Base-by-base conservation (phyloP, 2,329 filamentous ascomycete species). In the Aspergillus sp. region DNA sequence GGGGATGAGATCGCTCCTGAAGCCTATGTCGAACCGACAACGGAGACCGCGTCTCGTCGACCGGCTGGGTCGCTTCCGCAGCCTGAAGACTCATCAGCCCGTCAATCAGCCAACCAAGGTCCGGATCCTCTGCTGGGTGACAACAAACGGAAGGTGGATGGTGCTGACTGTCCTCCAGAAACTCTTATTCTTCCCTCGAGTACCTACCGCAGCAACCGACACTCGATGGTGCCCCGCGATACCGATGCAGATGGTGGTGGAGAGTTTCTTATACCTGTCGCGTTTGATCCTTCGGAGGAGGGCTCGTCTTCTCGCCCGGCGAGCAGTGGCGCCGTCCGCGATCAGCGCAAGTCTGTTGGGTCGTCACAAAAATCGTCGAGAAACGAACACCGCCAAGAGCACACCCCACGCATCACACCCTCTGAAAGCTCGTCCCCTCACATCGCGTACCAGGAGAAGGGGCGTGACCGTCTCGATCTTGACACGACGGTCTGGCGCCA, bases 381-480 rank as follows among this genome's bases (percentile, higher is more conserved):
- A 28, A 44, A 55, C 30, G 44, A 43, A 17, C 36, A 41, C 22
- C 39, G 47, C 17, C 45, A 22, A 10, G 19, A 22, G 5, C 19
- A 22, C 6, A 22, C 19, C 6, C 19, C 19, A 22, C 19, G 19
- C 6, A 5, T 22, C 19, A 60, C 41, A 44, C 64, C 44, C 51
- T 69, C 45, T 6, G 61, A 51, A 31, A 53, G 64, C 37, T 73
- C 78, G 2, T 86, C 84, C 11, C 85, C 86, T n/a, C 86, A 94
- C 51, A 93, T 93, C 48, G 82, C 86, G 14, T 93, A 86, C 54
- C 86, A 93, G 55, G 85, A 93, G 49, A 91, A 88, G 58, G 75
- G 76, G 2, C 74, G 82, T 27, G 71, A 76, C 39, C 61, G 70
- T 4, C 78, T 78, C 1, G 74, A 77, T 2, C 30, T 31, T 10